These are phyloP conservation scores for Microcyclospora tardicrescens DNA, from an alignment of 2,329 filamentous ascomycete species.

Conservation along the genomic window DNA sequence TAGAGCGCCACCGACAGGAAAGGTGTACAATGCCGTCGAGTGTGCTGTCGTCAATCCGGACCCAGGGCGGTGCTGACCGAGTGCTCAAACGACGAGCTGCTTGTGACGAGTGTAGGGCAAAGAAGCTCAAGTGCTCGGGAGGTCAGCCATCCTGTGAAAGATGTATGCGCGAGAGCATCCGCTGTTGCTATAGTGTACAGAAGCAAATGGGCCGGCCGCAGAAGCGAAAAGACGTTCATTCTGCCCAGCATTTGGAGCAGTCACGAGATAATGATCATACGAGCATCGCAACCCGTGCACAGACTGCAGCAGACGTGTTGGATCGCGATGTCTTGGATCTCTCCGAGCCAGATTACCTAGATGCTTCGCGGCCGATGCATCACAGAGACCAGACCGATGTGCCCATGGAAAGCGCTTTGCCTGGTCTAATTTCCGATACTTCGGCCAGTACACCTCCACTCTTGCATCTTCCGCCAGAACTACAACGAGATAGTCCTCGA, in stretches of 20 bases:
- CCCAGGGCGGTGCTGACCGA: no score
- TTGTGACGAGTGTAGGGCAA: constrained; percentile 31
- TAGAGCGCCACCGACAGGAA: no score
- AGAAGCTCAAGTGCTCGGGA: constrained; percentile 38
- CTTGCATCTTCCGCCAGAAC: constrained; percentile 8
- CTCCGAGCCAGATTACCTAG: constrained; percentile 12
- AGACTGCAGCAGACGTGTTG: not conserved
- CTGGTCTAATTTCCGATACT: constrained; percentile 13
- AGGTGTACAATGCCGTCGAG: no score
- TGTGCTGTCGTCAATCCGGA: no score
- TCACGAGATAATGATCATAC: not conserved
- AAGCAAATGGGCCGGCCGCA: constrained; percentile 40
- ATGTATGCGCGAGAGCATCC: constrained; percentile 28
- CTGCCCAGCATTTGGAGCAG: not conserved
- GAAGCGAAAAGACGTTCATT: constrained; percentile 24
- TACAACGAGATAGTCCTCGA: constrained; percentile 1
- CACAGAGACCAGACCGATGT: constrained; percentile 1
- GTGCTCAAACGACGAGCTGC: constrained; percentile 19
- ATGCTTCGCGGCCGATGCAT: constrained; percentile 11
- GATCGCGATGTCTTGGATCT: constrained; percentile 1
- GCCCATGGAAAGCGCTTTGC: constrained; percentile 4
- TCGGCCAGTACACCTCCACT: constrained; percentile 6
- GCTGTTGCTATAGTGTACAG: constrained; percentile 34
- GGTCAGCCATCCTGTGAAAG: constrained; percentile 29
- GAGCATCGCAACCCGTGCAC: not conserved